Evolutionary conservation across 2,329 filamentous ascomycete species (phyloP).

Genomic region (Paecilomyces dactylethromorphus): DNA sequence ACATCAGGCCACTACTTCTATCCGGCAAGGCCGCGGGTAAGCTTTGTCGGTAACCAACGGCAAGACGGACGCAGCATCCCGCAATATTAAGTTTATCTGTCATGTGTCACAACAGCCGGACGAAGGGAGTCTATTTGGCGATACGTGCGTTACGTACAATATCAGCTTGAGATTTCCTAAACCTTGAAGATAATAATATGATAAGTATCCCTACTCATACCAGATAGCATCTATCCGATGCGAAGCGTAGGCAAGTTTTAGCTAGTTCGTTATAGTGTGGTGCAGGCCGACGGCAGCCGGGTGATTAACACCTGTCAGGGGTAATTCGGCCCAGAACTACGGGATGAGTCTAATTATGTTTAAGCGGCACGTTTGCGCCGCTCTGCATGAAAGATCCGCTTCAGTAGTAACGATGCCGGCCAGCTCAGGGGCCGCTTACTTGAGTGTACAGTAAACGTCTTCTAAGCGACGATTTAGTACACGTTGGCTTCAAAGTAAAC

Average conservation of each 20-base stretch:
- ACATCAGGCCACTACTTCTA: too few relatives aligned
- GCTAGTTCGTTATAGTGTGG: too few relatives aligned
- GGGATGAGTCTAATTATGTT: neutral
- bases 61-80: neutral
- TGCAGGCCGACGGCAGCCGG: neutral
- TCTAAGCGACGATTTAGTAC: neutral
- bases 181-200: neutral
- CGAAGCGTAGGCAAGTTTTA: too few relatives aligned
- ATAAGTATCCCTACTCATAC: neutral
- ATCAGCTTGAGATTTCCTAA: neutral
- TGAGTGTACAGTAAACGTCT: neutral
- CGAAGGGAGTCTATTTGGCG: neutral
- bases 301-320: neutral
- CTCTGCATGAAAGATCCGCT: neutral
- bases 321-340: neutral
- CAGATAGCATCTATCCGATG: too few relatives aligned
- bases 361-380: neutral
- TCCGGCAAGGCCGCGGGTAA: neutral
- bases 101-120: neutral
- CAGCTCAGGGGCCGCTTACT: neutral
- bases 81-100: neutral
- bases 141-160: neutral
- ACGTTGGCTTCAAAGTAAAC: neutral
- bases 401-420: neutral
- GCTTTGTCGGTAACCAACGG: neutral